A percentile compares a stretch with the other conserved stretches of the same genome.
phyloP scores from a whole-genome alignment of 2,329 filamentous ascomycete genomes.

The Aspergillus unguis region DNA sequence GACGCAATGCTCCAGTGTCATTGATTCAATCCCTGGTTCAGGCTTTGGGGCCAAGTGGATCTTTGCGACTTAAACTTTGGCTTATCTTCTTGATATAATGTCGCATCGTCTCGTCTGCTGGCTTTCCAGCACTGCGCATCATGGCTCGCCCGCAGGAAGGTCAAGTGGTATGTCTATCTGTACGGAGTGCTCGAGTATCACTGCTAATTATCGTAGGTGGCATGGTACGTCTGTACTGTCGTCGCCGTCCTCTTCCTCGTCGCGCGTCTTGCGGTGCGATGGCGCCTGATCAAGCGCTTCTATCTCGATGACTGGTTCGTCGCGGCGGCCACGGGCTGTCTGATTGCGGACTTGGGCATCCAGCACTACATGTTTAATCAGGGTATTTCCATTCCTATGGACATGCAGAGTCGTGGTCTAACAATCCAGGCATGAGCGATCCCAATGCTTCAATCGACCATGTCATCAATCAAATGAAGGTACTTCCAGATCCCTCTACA shows the following conservation, averaged over 20 bases:
- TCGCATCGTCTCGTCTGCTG: too few species aligned
- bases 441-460: constrained; percentile 10
- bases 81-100: too few species aligned
- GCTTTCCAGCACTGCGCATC: not conserved
- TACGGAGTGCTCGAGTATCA: not conserved
- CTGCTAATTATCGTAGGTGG: constrained; percentile 7
- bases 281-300: constrained; percentile 15
- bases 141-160: constrained; percentile 17
- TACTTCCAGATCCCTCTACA: not conserved
- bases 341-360: constrained; percentile 19
- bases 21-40: too few species aligned
- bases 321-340: constrained; percentile 10
- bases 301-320: constrained; percentile 20
- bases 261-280: constrained; percentile 15
- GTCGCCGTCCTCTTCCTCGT: constrained; percentile 16
- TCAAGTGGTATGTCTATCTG: constrained; percentile 17
- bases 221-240: constrained; percentile 21
- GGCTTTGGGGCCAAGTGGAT: too few species aligned
- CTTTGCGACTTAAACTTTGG: too few species aligned
- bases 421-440: constrained; percentile 19
- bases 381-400: constrained; percentile 9
- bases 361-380: constrained; percentile 22
- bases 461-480: constrained; percentile 19
- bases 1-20: too few species aligned
- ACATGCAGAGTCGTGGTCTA: not conserved